A percentile compares a stretch with the other conserved stretches of the same genome.
These are phyloP conservation scores for Albatrellus ellisii DNA, from an alignment of 768 basidiomycete species.

Conservation along the genomic window DNA sequence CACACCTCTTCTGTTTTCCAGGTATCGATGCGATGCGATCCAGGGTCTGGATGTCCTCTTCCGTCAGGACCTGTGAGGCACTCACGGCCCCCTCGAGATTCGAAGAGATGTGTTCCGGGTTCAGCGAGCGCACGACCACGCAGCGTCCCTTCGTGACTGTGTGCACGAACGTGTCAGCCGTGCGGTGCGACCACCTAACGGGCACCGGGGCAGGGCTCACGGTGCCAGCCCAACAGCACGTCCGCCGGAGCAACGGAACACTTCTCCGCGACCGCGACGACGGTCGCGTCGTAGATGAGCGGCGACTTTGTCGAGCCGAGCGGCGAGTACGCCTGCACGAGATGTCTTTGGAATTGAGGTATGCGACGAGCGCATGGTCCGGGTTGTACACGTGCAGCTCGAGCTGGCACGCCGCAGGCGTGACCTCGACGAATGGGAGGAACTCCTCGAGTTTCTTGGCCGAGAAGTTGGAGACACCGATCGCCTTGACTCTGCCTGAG, in stretches of 20 bases:
- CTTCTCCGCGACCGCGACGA: conserved; percentile 44
- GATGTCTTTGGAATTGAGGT: conserved; percentile 57
- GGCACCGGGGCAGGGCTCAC: conserved; percentile 23
- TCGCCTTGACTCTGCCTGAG: conserved; percentile 48
- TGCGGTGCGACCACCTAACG: not conserved
- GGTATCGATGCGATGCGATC: conserved; percentile 43
- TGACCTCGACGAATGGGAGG: conserved; percentile 48
- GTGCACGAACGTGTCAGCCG: not conserved
- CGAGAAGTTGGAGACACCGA: conserved; percentile 73
- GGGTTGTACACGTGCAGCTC: conserved; percentile 71
- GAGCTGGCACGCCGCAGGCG: conserved; percentile 52
- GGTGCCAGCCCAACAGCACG: conserved; percentile 48
- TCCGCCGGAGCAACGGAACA: conserved; percentile 40
- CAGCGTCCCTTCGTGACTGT: conserved; percentile 39
- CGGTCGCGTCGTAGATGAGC: conserved; percentile 47
- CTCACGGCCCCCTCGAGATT: conserved; percentile 40
- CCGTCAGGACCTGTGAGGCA: conserved; percentile 32
- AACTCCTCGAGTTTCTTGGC: conserved; percentile 58
- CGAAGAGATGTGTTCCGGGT: conserved; percentile 47
- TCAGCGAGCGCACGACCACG: conserved; percentile 70
- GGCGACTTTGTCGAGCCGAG: conserved; percentile 60
- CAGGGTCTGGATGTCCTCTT: conserved; percentile 39
- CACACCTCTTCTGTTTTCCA: conserved; percentile 52
- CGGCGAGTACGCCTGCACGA: conserved; percentile 72
- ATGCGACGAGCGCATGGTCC: conserved; percentile 52